Percentiles rank a stretch among this genome's conserved stretches.
Evolutionary conservation across 352 stramenopile species (phyloP).

Genomic region (Halophytophthora polymorphica): DNA sequence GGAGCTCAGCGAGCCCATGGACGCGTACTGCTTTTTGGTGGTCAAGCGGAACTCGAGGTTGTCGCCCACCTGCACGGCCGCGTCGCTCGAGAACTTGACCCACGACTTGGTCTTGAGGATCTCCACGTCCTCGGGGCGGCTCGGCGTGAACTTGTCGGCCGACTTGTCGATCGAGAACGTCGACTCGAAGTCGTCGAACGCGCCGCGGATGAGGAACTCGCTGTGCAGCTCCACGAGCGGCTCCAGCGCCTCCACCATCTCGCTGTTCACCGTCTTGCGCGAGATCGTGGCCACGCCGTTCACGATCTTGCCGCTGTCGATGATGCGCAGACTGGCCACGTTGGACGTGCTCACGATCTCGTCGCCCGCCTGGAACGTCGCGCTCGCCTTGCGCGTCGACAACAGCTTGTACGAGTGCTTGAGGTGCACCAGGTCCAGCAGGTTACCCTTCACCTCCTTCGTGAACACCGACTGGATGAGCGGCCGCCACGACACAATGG

Average conservation of each 20-base stretch:
- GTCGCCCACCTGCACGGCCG: slow-evolving; percentile 38
- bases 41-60: slow-evolving; percentile 45
- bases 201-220: slow-evolving; percentile 84
- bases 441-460: slow-evolving; percentile 75
- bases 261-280: slow-evolving; percentile 41
- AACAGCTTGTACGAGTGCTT: slow-evolving; percentile 85
- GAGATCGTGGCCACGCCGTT: slow-evolving; percentile 69
- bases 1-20: slow-evolving; percentile 30
- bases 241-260: slow-evolving; percentile 57
- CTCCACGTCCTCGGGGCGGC: slow-evolving; percentile 40
- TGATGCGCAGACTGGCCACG: slow-evolving; percentile 73
- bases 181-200: slow-evolving; percentile 68
- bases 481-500: slow-evolving; percentile 75
- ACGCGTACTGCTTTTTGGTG: slow-evolving; percentile 59
- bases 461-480: slow-evolving; percentile 85
- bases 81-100: slow-evolving; percentile 35
- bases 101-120: slow-evolving; percentile 67
- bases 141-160: slow-evolving; percentile 36
- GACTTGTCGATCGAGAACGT: slow-evolving; percentile 66
- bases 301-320: slow-evolving; percentile 77
- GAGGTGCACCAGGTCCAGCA: slow-evolving; percentile 81
- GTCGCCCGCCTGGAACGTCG: slow-evolving; percentile 58
- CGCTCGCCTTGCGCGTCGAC: slow-evolving; percentile 26
- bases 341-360: slow-evolving; percentile 69
- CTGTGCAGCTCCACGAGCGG: slow-evolving; percentile 74